These are phyloP conservation scores for Candolleomyces efflorescens DNA, from an alignment of 768 basidiomycete species.

Conservation along the genomic window DNA sequence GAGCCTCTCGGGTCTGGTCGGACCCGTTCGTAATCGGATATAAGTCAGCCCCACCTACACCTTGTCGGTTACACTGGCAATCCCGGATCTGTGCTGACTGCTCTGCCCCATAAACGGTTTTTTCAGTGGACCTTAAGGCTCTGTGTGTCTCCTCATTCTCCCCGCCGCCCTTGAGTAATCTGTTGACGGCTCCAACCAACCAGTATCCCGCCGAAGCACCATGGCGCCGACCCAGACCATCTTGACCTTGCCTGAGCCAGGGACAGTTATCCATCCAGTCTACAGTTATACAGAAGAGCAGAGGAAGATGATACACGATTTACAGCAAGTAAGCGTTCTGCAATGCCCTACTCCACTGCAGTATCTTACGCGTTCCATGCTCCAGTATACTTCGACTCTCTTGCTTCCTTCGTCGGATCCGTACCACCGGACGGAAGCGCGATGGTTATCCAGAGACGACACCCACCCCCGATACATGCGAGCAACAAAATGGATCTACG, in stretches of 20 bases:
- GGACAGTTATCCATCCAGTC: conserved; percentile 48
- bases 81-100: not conserved
- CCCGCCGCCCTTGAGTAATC: not conserved
- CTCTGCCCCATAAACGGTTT: too few relatives aligned
- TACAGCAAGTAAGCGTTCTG: conserved; percentile 50
- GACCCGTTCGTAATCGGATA: not conserved
- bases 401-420: conserved; percentile 62
- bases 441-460: conserved; percentile 69
- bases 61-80: not conserved
- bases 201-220: not conserved
- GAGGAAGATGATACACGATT: conserved; percentile 48
- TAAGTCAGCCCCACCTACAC: conserved; percentile 8
- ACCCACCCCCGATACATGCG: conserved; percentile 77
- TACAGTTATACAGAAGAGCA: conserved; percentile 65
- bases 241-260: conserved; percentile 51
- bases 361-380: conserved; percentile 36
- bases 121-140: not conserved
- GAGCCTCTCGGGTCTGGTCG: not conserved
- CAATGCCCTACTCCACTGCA: not conserved
- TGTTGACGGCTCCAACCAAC: not conserved
- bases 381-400: conserved; percentile 42
- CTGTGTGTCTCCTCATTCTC: not conserved
- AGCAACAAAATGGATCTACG: conserved; percentile 78
- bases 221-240: conserved; percentile 25
- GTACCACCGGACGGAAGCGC: conserved; percentile 72